Conservation (phyloP, 2,329 filamentous ascomycete species). For the Cladosporium sp. region DNA sequence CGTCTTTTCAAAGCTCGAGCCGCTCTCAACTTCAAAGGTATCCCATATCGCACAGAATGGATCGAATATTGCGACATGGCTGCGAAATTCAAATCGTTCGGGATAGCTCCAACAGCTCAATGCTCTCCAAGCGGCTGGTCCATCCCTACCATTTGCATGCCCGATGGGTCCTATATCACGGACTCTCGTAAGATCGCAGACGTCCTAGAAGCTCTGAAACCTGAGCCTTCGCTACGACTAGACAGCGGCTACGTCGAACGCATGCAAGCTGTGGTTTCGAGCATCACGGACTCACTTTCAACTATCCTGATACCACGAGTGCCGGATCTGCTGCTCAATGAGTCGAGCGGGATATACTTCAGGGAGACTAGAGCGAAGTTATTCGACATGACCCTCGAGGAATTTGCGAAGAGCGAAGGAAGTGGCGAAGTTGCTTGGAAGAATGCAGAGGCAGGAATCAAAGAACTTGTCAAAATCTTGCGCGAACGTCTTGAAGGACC, state of each 20-base stretch:
- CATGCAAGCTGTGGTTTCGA: conserved; percentile 40
- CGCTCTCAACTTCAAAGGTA: conserved; percentile 62
- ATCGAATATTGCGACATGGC: conserved; percentile 63
- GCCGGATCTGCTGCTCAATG: conserved; percentile 49
- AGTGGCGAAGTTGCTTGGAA: conserved; percentile 51
- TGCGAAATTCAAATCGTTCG: conserved; percentile 48
- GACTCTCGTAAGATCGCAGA: conserved; percentile 60
- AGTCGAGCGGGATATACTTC: conserved; percentile 54
- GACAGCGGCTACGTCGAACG: conserved; percentile 45
- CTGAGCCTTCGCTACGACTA: conserved; percentile 55
- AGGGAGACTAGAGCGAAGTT: conserved; percentile 45
- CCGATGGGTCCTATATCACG: conserved; percentile 58
- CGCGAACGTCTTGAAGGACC: conserved; percentile 55
- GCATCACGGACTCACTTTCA: conserved; percentile 36
- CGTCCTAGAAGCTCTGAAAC: conserved; percentile 56
- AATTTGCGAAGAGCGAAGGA: conserved; percentile 37
- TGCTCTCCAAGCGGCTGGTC: conserved; percentile 43
- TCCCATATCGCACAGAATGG: conserved; percentile 67
- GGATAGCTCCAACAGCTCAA: conserved; percentile 46
- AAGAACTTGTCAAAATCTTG: conserved; percentile 42
- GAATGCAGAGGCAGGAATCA: conserved; percentile 35
- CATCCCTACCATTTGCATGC: conserved; percentile 54
- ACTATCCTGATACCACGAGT: conserved; percentile 48
- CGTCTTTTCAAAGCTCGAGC: conserved; percentile 51
- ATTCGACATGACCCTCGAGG: conserved; percentile 51